Conservation (phyloP, 2,329 filamentous ascomycete species). For the Pseudogymnoascus sp. region DNA sequence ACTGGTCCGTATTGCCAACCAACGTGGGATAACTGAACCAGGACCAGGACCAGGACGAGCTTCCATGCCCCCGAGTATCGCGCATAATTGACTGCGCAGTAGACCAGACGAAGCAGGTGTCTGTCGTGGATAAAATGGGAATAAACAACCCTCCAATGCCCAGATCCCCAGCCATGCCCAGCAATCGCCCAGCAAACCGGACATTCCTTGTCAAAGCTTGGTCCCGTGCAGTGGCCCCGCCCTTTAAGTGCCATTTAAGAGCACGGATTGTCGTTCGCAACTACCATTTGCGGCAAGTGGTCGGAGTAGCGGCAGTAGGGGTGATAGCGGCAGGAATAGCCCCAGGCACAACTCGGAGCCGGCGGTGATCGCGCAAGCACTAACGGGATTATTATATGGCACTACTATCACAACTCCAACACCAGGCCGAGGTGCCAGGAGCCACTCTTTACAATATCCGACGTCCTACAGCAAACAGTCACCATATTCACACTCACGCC, state of each 20-base stretch:
- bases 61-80: not conserved
- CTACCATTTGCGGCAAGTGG: not conserved
- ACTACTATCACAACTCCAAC: not conserved
- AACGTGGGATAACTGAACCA: not conserved
- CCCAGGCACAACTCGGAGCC: not conserved
- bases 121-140: not conserved
- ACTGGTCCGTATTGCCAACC: not conserved
- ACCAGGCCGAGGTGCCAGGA: not conserved
- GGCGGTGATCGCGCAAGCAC: not conserved
- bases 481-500: not conserved
- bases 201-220: conserved; percentile 5
- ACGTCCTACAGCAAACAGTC: not conserved
- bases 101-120: not conserved
- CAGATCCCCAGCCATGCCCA: not conserved
- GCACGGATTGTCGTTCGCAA: not conserved
- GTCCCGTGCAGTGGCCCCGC: not conserved
- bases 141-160: not conserved
- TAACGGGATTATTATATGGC: not conserved
- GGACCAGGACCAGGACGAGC: not conserved
- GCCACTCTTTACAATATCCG: not conserved
- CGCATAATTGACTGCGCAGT: not conserved
- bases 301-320: too few relatives aligned
- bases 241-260: not conserved
- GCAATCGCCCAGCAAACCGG: not conserved
- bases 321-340: not conserved